phyloP scores from a whole-genome alignment of 73 alveolate species.

The Tetrahymena malaccensis region DNA sequence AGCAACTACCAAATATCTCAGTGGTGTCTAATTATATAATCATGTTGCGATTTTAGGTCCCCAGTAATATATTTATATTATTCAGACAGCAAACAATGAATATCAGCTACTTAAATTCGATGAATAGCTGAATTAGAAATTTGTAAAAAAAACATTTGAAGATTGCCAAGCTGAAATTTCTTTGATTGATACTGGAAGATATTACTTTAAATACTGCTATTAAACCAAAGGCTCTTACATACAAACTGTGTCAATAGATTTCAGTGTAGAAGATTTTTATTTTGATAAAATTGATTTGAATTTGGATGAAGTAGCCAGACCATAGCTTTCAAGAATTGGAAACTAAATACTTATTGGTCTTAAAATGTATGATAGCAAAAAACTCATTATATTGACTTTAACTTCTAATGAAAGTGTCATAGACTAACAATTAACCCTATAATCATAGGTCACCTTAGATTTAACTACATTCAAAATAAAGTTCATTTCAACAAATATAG shows the following conservation, averaged over 20 bases:
- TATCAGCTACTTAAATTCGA: neutral
- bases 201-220: neutral
- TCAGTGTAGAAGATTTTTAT: no score
- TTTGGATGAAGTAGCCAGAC: neutral
- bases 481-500: neutral
- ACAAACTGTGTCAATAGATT: neutral
- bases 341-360: neutral
- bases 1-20: neutral
- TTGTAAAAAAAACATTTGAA: no score
- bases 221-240: no score
- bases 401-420: no score
- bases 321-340: neutral
- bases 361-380: no score
- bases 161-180: neutral
- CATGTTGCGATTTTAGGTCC: neutral
- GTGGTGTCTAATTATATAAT: neutral
- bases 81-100: no score
- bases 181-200: neutral
- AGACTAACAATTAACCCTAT: neutral
- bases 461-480: no score
- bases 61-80: no score
- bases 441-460: neutral
- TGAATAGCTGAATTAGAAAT: no score
- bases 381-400: no score
- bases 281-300: no score